Evolutionary conservation across 73 alveolate species (phyloP), one percentile per base, ranked within the genome.

Genomic region (Paramecium sexaurelia): DNA sequence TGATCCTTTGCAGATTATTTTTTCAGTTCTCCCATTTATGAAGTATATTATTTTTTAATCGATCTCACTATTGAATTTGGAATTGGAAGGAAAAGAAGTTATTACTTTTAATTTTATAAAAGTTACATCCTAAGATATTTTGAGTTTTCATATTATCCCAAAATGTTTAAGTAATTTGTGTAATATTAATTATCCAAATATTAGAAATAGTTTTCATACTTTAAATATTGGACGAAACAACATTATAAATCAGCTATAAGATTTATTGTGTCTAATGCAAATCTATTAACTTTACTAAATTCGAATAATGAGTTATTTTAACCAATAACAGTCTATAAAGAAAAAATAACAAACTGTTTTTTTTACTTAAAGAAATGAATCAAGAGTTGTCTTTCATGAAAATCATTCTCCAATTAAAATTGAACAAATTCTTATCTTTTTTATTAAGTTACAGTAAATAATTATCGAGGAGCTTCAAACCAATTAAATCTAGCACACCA

Each of bases 61-160:
- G 68, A 41, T 78, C 90, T 78, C 1, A 78, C 55, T n/a, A 45
- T 78, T 19, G 90, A 78, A 41, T 41, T 78, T 26, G 90, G 90
- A 24, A 26, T 40, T 19, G 90, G 90, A 15, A 78, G 32, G 51
- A 78, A 41, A 7, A 45, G 26, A 10, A 78, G 26, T 78, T 78
- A 41, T 78, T 78, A 78, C 17, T 78, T 40, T 41, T 39, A 29
- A 78, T 43, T 45, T 26, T 24, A 43, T 40, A 22, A 9, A n/a
- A 56, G 24, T 45, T 39, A n/a, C 43, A 26, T 24, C 11, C 22
- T 22, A 39, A 7, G 9, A n/a, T 19, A 39, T 40, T 6, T n/a
- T 8, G 29, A 39, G 41, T 22, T 20, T 78, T 78, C 39, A 9
- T 41, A 36, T 6, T 33, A 36, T 13, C 19, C 41, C 15, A 78